These are phyloP conservation scores for Chlorella sp. DNA, from an alignment of 139 green algal genomes.

Conservation along the genomic window DNA sequence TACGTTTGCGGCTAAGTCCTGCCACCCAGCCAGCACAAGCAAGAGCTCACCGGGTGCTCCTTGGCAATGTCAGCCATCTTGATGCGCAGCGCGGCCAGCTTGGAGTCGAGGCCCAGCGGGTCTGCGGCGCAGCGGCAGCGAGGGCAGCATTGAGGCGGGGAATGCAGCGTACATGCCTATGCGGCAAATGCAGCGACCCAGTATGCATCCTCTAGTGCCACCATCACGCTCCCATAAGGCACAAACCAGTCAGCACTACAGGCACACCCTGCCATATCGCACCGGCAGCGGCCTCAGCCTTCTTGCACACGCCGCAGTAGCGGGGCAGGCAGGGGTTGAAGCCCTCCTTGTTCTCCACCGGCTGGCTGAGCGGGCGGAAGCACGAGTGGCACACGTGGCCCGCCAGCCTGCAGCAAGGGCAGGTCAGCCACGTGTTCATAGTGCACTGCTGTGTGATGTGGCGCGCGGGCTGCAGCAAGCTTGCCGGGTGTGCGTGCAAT, in stretches of 20 bases:
- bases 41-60: constrained; percentile 5
- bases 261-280: neutral
- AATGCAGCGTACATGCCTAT: too few relatives aligned
- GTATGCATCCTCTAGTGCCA: too few relatives aligned
- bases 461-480: neutral
- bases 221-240: too few relatives aligned
- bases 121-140: neutral
- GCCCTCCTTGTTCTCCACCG: constrained; percentile 6
- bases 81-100: constrained; percentile 34
- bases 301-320: constrained; percentile 33
- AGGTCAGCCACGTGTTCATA: neutral
- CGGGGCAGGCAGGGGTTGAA: constrained; percentile 46
- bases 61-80: constrained; percentile 30
- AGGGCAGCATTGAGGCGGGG: neutral
- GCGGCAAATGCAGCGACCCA: too few relatives aligned
- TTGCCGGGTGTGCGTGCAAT: too few relatives aligned
- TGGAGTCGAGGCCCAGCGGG: constrained; percentile 10
- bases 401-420: neutral
- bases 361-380: constrained; percentile 1
- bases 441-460: too few relatives aligned
- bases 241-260: too few relatives aligned
- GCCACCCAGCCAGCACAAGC: neutral
- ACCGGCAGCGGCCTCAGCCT: neutral
- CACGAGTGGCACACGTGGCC: constrained; percentile 18
- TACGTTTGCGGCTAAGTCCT: too few relatives aligned